Base-by-base conservation (phyloP, 768 basidiomycete genomes). In the Tricholoma matsutake region DNA sequence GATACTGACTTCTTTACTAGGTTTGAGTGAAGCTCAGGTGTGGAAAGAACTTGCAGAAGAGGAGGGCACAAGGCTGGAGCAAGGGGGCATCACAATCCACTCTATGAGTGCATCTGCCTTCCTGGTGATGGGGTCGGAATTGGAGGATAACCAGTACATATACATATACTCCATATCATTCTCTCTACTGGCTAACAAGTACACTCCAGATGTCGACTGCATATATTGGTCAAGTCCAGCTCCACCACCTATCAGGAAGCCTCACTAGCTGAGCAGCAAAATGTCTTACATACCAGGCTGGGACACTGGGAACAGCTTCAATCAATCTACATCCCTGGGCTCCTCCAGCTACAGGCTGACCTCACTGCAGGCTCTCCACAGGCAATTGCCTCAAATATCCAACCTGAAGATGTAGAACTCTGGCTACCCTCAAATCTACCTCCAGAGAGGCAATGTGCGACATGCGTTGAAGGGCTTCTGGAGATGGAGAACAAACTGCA, bases 401-500 rank as follows among this genome's bases (percentile, higher is more conserved):
- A 59, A 11, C 49, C 66, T 9, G 66, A 68, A 47, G 47, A 64
- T 6, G 45, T 51, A 16, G 57, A 58, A 7, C 62, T 70, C 0
- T 63, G 64, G 57, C 47, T 68, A 3, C 69, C 64, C 0, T 67
- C 64, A 13, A 11, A 11, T 35, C 34, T 35, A 35, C 34, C 34
- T 9, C 7, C 34, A 10, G 34, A 35, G 8, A 35, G 60, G 52
- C 39, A 31, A 8, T 56, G 65, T 0, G 28, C 22, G 6, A 32
- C 28, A 1, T 61, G 60, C 10, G 2, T 59, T 0, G 3, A 13
- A 0, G 60, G 57, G 1, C 53, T 73, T 3, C 32, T 61, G 0
- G 47, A 56, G 1, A 64, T 68, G 25, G 72, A 73, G 57, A 59
- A 61, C 1, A 11, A 54, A 16, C 54, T 71, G 20, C 65, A 67